Base-by-base conservation (phyloP, 179 eudicot species). In the Heliamphora pulchella region DNA sequence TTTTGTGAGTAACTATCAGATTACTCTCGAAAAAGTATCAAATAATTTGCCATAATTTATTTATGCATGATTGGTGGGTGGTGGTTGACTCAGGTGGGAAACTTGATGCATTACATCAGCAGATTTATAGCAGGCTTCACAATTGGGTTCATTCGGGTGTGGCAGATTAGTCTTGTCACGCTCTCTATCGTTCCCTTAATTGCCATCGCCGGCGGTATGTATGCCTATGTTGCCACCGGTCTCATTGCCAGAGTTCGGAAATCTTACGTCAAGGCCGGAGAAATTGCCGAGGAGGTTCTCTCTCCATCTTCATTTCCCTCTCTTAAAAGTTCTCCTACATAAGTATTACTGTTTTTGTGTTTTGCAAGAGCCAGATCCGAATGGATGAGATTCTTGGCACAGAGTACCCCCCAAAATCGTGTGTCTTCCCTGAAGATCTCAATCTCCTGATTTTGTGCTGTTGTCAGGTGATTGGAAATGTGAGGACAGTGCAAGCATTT, bases 401-500 rank as follows among this genome's bases (percentile, higher is more conserved):
- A 31, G 31, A 31, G 31, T 31, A 31, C 31, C 31, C 31, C 31
- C 0, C 31, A 31, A 31, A 31, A 31, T 31, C 31, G 31, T 31
- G 31, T 0, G 31, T 31, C 31, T 31, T 31, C 31, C 31, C 31
- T 31, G 31, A 31, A 31, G 31, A 31, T 8, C 4, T 14, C 51
- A 43, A 4, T 64, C 15, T 44, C 39, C 31, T 59, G 10, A 66
- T 67, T 43, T 15, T 75, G 63, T 77, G 55, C 76, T 57, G 63
- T 71, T 64, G 80, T 59, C 81, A 91, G 98, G 97, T 91, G 79
- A 90, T 96, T 64, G 98, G 91, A 46, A 94, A 96, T 76, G 91
- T 96, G 70, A 90, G 98, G 84, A 96, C 98, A 39, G 99, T 96
- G 67, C 99, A 96, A 78, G 98, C 99, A 57, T 96, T 96, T 85